Percentiles rank a stretch among this genome's conserved stretches.
phyloP scores from a whole-genome alignment of 345 rosid genomes.

The Pugionium cornutum region DNA sequence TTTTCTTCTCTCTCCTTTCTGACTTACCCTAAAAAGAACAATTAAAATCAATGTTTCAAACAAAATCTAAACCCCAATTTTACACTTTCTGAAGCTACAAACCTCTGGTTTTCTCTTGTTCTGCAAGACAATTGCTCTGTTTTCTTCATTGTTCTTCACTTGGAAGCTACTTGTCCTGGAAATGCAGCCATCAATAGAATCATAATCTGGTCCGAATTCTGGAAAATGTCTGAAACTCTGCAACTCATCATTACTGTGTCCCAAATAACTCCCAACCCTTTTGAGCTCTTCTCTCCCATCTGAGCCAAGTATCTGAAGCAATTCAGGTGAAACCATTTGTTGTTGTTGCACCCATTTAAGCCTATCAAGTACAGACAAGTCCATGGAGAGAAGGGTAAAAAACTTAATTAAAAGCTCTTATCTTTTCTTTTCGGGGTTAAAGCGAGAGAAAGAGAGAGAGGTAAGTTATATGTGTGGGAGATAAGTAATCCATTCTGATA shows the following conservation, averaged over 20 bases:
- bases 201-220: constrained; percentile 31
- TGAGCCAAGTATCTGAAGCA: constrained; percentile 40
- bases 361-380: constrained; percentile 43
- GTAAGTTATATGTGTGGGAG: constrained; percentile 26
- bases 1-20: constrained; percentile 36
- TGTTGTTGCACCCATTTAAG: constrained; percentile 48
- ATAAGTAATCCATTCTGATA: constrained; percentile 33
- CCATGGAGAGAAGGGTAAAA: constrained; percentile 37
- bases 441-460: constrained; percentile 29
- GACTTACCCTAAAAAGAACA: constrained; percentile 29
- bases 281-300: constrained; percentile 38
- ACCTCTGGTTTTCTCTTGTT: constrained; percentile 57
- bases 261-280: constrained; percentile 34
- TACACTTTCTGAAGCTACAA: constrained; percentile 7
- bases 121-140: constrained; percentile 28
- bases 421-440: constrained; percentile 28
- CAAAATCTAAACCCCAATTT: neutral
- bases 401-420: constrained; percentile 20
- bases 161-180: constrained; percentile 47
- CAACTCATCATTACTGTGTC: constrained; percentile 35
- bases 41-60: constrained; percentile 7
- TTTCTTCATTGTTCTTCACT: constrained; percentile 33
- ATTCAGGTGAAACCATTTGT: constrained; percentile 36
- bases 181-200: constrained; percentile 43
- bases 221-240: constrained; percentile 39